phyloP scores from a whole-genome alignment of 495 filamentous ascomycete genomes.

The Tetracladium setigerum region DNA sequence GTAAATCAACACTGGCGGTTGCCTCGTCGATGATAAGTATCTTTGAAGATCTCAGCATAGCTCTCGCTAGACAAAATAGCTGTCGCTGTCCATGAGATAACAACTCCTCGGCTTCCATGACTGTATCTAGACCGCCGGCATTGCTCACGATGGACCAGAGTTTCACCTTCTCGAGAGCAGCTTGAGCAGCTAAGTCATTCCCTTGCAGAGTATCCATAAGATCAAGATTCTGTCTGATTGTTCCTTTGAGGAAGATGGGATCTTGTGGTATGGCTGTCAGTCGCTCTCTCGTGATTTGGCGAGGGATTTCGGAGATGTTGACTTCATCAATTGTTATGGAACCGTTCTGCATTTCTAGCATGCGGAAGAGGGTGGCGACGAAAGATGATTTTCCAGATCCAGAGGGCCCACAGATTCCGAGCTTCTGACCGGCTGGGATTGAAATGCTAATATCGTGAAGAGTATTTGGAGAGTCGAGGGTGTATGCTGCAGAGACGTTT shows the following conservation, averaged over 20 bases:
- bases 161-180: conserved; percentile 15
- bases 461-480: conserved; percentile 7
- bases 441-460: conserved; percentile 64
- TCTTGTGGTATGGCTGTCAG: conserved; percentile 38
- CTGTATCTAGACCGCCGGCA: conserved; percentile 22
- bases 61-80: conserved; percentile 37
- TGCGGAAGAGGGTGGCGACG: conserved; percentile 27
- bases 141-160: not conserved
- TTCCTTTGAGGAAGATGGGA: conserved; percentile 26
- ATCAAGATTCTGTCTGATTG: conserved; percentile 71
- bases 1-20: conserved; percentile 78
- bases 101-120: conserved; percentile 25
- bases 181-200: not conserved
- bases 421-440: conserved; percentile 62
- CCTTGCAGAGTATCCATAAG: conserved; percentile 57
- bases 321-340: conserved; percentile 28
- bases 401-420: conserved; percentile 31
- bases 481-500: conserved; percentile 29
- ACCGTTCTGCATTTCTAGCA: conserved; percentile 26
- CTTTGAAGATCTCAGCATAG: conserved; percentile 21
- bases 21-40: conserved; percentile 39
- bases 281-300: conserved; percentile 20
- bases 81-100: conserved; percentile 37
- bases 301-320: conserved; percentile 22
- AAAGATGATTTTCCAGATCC: conserved; percentile 31